Percentiles rank a stretch among this genome's conserved stretches.
phyloP scores from a whole-genome alignment of 2,329 filamentous ascomycete genomes.

The Ascochyta koolunga region DNA sequence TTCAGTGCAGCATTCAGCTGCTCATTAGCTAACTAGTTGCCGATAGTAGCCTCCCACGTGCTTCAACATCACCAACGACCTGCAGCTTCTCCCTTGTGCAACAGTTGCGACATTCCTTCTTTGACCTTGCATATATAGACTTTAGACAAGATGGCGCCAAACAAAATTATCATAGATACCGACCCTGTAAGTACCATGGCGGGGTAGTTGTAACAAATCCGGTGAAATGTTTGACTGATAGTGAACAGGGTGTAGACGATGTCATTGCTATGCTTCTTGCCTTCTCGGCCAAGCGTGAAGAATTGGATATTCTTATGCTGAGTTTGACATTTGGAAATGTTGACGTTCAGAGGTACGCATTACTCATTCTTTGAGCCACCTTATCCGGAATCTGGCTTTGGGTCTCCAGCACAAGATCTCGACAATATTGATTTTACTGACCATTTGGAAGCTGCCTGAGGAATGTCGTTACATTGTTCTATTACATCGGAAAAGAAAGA shows the following conservation, averaged over 20 bases:
- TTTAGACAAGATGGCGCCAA: constrained; percentile 48
- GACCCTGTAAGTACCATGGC: constrained; percentile 70
- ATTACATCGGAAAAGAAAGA: constrained; percentile 87
- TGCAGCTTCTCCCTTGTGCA: constrained; percentile 10
- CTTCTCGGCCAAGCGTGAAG: constrained; percentile 78
- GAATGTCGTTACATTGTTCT: constrained; percentile 89
- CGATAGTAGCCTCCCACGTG: constrained; percentile 13
- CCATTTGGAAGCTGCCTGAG: constrained; percentile 71
- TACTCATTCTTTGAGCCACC: not conserved
- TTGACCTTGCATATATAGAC: not conserved
- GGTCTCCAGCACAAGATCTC: not conserved
- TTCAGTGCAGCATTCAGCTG: constrained; percentile 17
- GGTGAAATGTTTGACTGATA: not conserved
- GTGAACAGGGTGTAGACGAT: constrained; percentile 81
- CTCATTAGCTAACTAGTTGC: constrained; percentile 33
- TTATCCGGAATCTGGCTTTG: not conserved
- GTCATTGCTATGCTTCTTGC: constrained; percentile 86
- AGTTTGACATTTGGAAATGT: constrained; percentile 96
- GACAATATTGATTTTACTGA: not conserved
- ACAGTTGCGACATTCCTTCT: constrained; percentile 7
- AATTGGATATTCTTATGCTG: constrained; percentile 83
- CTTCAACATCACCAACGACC: constrained; percentile 1
- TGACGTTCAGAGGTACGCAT: constrained; percentile 73
- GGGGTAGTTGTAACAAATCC: constrained; percentile 10
- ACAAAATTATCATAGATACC: constrained; percentile 89